These are phyloP conservation scores for Castanea crenata DNA, from an alignment of 306 rosid genomes.

Conservation along the genomic window DNA sequence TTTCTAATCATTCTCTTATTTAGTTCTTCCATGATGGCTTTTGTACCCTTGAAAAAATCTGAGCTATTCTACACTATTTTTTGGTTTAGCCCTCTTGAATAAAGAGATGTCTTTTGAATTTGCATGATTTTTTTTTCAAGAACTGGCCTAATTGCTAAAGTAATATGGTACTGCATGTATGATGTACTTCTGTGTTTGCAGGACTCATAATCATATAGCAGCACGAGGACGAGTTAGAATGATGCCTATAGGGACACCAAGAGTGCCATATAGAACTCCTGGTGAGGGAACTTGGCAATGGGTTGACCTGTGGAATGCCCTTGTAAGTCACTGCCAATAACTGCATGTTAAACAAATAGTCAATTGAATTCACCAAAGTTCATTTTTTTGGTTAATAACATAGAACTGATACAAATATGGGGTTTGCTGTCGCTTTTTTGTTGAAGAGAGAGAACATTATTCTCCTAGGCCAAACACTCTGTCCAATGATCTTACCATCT, in stretches of 20 bases:
- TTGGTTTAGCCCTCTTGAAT: background rate
- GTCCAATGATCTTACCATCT: background rate
- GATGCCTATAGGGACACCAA: slow-evolving; percentile 97
- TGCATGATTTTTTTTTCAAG: background rate
- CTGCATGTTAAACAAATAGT: background rate
- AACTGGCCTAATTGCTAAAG: background rate
- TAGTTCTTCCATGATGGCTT: background rate
- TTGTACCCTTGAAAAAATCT: background rate
- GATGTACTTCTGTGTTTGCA: slow-evolving; percentile 29
- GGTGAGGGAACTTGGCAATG: slow-evolving; percentile 93
- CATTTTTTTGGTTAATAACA: background rate
- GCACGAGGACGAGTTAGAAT: slow-evolving; percentile 58
- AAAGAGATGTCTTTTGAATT: background rate
- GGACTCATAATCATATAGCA: slow-evolving; percentile 52
- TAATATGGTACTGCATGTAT: slow-evolving; percentile 17
- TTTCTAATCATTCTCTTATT: background rate
- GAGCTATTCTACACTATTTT: background rate
- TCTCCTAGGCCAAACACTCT: background rate
- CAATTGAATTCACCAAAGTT: background rate
- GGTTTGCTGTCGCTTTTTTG: background rate
- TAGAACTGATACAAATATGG: background rate
- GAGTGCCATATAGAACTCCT: slow-evolving; percentile 83
- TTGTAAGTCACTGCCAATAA: slow-evolving; percentile 50
- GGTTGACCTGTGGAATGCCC: slow-evolving; percentile 99
- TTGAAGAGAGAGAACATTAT: background rate